A percentile compares a stretch with the other conserved stretches of the same genome.
phyloP scores from a whole-genome alignment of 2,329 filamentous ascomycete genomes.

The Fragosphaeria purpurea region DNA sequence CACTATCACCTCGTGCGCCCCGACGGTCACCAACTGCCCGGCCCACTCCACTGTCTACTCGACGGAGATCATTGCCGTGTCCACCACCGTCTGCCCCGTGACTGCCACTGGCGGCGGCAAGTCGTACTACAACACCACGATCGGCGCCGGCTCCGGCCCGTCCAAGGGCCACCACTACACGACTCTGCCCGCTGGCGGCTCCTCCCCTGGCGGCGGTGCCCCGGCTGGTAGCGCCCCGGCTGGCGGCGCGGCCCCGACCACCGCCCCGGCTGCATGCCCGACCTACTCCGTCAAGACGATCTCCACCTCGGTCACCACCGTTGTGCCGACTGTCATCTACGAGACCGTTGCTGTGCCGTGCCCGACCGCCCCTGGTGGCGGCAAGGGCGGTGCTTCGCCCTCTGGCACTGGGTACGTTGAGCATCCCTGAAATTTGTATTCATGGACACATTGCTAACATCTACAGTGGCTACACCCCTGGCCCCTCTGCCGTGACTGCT shows the following conservation, averaged over 20 bases:
- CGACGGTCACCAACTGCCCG: conserved; percentile 54
- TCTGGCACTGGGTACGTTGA: conserved; percentile 23
- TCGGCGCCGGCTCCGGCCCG: background rate
- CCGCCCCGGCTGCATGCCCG: conserved; percentile 21
- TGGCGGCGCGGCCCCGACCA: conserved; percentile 28
- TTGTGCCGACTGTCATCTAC: conserved; percentile 45
- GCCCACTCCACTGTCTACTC: conserved; percentile 28
- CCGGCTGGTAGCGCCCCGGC: conserved; percentile 16
- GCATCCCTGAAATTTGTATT: too few species aligned
- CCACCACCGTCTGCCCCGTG: conserved; percentile 35
- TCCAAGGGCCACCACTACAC: conserved; percentile 19
- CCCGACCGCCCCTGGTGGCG: conserved; percentile 21
- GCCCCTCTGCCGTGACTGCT: conserved; percentile 31
- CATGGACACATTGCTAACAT: too few species aligned
- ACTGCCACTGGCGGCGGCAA: conserved; percentile 11
- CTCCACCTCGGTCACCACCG: conserved; percentile 47
- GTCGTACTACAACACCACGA: conserved; percentile 13
- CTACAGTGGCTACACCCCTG: background rate
- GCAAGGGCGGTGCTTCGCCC: conserved; percentile 15
- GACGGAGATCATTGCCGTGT: conserved; percentile 28
- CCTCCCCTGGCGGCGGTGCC: conserved; percentile 7
- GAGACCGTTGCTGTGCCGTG: conserved; percentile 34
- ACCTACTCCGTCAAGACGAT: conserved; percentile 38
- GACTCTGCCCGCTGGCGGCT: conserved; percentile 22
- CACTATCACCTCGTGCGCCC: conserved; percentile 52